These are phyloP conservation scores for Fusarium zealandicum DNA, from an alignment of 2,329 filamentous ascomycete species.

Conservation along the genomic window DNA sequence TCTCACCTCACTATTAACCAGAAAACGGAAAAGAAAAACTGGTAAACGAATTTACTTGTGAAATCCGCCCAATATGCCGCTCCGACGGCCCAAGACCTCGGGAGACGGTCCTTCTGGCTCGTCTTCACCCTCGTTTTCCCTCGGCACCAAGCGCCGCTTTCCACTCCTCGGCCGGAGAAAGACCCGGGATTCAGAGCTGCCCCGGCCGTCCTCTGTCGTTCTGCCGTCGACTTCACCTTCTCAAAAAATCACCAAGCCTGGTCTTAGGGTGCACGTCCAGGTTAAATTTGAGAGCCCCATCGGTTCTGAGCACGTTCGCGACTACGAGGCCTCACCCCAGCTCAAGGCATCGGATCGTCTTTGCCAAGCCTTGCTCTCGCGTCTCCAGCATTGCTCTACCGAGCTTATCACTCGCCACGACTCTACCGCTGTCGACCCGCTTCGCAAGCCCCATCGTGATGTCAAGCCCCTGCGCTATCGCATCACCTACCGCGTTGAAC, in stretches of 20 bases:
- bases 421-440: constrained; percentile 53
- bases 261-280: constrained; percentile 53
- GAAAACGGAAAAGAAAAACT: constrained; percentile 3
- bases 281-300: constrained; percentile 56
- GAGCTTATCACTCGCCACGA: constrained; percentile 63
- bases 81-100: constrained; percentile 40
- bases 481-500: constrained; percentile 55
- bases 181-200: constrained; percentile 34
- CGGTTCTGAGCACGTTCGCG: constrained; percentile 53
- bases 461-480: constrained; percentile 58
- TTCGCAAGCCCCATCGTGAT: constrained; percentile 43
- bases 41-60: constrained; percentile 6
- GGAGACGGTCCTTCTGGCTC: constrained; percentile 34
- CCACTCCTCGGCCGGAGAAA: constrained; percentile 43
- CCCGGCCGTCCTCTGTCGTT: constrained; percentile 31
- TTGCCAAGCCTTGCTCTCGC: constrained; percentile 57
- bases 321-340: constrained; percentile 55
- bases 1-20: constrained; percentile 6
- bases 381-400: constrained; percentile 59
- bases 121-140: constrained; percentile 33
- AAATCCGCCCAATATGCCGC: constrained; percentile 33
- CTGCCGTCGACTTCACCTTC: constrained; percentile 17
- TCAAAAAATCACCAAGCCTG: constrained; percentile 24
- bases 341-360: constrained; percentile 56
- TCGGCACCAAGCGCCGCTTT: constrained; percentile 43